Conservation (phyloP, 1,139 yeast genomes). For the Waltiozyma sp. region DNA sequence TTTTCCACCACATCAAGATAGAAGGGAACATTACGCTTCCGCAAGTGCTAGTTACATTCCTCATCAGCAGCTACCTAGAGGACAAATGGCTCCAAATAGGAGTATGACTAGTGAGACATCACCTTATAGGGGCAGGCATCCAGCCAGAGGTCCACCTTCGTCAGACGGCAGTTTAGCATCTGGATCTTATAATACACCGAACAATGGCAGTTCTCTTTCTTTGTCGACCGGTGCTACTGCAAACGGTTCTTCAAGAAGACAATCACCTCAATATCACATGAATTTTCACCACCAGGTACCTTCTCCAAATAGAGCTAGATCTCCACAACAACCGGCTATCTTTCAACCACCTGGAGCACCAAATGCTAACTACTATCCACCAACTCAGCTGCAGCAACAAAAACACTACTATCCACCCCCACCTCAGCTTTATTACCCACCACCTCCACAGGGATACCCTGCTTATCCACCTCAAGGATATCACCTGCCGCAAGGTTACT, state of each 20-base stretch:
- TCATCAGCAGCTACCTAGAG: slow-evolving; percentile 4
- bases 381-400: not conserved
- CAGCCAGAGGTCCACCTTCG: not conserved
- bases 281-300: not conserved
- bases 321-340: slow-evolving; percentile 5
- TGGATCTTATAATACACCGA: not conserved
- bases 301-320: slow-evolving; percentile 1
- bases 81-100: slow-evolving; percentile 3
- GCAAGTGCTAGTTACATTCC: not conserved
- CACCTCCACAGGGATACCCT: slow-evolving; percentile 7
- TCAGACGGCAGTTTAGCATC: not conserved
- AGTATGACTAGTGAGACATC: not conserved
- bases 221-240: not conserved
- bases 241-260: not conserved
- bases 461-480: slow-evolving; percentile 2
- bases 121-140: not conserved
- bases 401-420: slow-evolving; percentile 1
- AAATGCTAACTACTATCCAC: not conserved
- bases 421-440: slow-evolving; percentile 8
- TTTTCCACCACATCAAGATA: not conserved
- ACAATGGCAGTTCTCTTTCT: not conserved
- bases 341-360: slow-evolving; percentile 6
- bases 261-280: not conserved
- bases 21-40: not conserved
- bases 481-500: slow-evolving; percentile 4